Conservation (phyloP, 176 grass and related monocot genomes). For the Thalia dealbata region DNA sequence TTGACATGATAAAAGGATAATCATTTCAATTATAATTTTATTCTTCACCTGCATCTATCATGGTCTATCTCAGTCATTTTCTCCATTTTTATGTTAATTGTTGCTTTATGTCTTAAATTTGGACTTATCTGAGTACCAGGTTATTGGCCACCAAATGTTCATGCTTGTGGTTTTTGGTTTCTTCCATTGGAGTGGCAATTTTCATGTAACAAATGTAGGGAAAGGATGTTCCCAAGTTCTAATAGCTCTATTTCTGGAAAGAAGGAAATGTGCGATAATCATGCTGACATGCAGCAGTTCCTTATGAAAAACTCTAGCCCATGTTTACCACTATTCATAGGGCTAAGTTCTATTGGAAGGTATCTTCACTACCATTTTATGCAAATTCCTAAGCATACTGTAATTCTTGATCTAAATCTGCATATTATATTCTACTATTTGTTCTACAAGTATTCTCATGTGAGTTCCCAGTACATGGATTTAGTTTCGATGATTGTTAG, state of each 20-base stretch:
- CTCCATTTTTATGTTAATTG: background rate
- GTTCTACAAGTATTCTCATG: background rate
- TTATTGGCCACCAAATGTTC: slow-evolving; percentile 69
- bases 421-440: background rate
- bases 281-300: slow-evolving; percentile 57
- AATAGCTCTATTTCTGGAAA: slow-evolving; percentile 21
- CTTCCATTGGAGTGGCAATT: slow-evolving; percentile 82
- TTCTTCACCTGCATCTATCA: background rate
- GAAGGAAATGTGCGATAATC: slow-evolving; percentile 38
- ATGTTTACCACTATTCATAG: slow-evolving; percentile 66
- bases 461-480: background rate
- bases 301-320: slow-evolving; percentile 29
- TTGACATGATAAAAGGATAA: too few relatives aligned
- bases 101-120: background rate
- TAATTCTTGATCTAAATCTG: background rate
- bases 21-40: too few relatives aligned
- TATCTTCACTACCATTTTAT: slow-evolving; percentile 25
- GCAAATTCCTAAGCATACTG: background rate
- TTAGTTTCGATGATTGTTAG: background rate
- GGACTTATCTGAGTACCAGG: slow-evolving; percentile 29
- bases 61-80: background rate
- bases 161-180: slow-evolving; percentile 87
- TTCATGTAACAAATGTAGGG: slow-evolving; percentile 64
- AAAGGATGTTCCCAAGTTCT: slow-evolving; percentile 31
- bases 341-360: slow-evolving; percentile 93